phyloP scores from a whole-genome alignment of 305 asterid genomes.

The Fraxinus platypoda region DNA sequence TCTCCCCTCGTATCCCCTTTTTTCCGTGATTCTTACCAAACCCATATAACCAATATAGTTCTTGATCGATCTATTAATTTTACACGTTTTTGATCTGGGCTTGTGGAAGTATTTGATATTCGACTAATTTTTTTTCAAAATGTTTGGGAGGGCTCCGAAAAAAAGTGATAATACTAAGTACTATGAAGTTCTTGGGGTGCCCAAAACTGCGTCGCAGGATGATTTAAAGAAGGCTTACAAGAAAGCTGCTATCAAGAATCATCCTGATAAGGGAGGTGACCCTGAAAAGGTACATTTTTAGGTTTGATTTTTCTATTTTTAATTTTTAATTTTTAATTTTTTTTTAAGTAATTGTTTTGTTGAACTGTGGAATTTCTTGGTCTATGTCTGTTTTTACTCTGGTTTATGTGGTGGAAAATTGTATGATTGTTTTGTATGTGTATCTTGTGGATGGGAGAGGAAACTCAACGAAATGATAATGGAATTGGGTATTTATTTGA shows the following conservation, averaged over 20 bases:
- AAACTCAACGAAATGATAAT: neutral
- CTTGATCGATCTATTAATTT: neutral
- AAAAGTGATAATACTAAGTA: constrained; percentile 50
- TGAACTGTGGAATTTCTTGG: constrained; percentile 3
- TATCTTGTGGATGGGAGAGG: neutral
- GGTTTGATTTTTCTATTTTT: neutral
- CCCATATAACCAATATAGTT: neutral
- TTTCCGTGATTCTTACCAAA: neutral
- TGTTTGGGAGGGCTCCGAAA: constrained; percentile 52
- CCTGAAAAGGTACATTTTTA: constrained; percentile 46
- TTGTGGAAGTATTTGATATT: neutral
- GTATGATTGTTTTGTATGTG: neutral
- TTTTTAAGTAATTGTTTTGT: neutral
- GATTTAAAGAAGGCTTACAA: constrained; percentile 64
- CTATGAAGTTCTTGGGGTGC: constrained; percentile 57
- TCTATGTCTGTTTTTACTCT: neutral
- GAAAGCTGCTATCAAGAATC: constrained; percentile 65
- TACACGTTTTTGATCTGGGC: neutral
- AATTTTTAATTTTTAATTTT: neutral
- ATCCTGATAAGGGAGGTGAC: constrained; percentile 79
- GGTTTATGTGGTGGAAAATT: neutral
- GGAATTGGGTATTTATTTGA: neutral
- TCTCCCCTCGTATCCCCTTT: neutral
- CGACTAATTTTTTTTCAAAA: constrained; percentile 4
- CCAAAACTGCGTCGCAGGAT: constrained; percentile 51